A percentile compares a stretch with the other conserved stretches of the same genome.
These are phyloP conservation scores for Trapa incisa DNA, from an alignment of 345 rosid species.

Conservation along the genomic window DNA sequence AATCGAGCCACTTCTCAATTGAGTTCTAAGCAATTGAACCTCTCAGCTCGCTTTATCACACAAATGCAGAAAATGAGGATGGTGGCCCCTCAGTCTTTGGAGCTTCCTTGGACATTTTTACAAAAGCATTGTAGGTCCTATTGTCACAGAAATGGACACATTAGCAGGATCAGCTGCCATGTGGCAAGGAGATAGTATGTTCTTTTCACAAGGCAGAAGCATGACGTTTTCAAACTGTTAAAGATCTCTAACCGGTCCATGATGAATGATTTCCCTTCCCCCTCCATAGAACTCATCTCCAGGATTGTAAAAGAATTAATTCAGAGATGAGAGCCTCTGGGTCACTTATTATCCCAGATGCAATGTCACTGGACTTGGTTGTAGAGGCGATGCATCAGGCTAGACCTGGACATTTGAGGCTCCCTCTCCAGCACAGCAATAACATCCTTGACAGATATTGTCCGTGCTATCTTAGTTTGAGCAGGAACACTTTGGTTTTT, in stretches of 20 bases:
- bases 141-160: background rate
- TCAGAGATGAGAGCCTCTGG: background rate
- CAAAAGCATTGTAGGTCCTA: background rate
- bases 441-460: slow-evolving; percentile 64
- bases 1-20: too few species aligned
- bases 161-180: background rate
- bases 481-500: slow-evolving; percentile 37
- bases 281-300: background rate
- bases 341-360: slow-evolving; percentile 10
- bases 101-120: background rate
- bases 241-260: background rate
- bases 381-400: slow-evolving; percentile 52
- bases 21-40: background rate
- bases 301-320: background rate
- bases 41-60: background rate
- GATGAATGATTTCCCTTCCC: background rate
- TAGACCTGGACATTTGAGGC: slow-evolving; percentile 83
- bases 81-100: background rate
- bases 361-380: slow-evolving; percentile 28
- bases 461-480: slow-evolving; percentile 42
- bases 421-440: slow-evolving; percentile 82
- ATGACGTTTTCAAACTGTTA: background rate
- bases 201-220: background rate
- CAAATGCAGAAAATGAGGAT: background rate
- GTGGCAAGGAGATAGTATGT: background rate